Evolutionary conservation across 2,329 filamentous ascomycete genomes (phyloP), one percentile per base, ranked within the genome.

Genomic region (Blumeria graminis): DNA sequence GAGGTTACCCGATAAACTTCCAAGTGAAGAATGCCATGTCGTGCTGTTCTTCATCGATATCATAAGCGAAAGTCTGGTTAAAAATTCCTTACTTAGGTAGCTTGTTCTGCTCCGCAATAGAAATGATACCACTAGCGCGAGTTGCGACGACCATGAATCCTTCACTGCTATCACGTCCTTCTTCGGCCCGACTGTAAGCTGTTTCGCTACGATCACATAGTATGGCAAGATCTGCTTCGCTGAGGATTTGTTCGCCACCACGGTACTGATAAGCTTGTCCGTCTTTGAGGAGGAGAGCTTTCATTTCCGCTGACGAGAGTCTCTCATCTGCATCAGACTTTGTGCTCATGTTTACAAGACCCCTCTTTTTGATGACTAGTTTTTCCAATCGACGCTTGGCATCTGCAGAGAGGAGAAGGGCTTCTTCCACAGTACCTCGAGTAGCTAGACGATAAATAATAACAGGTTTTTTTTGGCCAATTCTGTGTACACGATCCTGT

Each of bases 371-470:
- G 64, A 98, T 98, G 6, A 98, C 87, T 0, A 98, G 74, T 66
- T 95, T 94, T 67, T 98, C 92, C 0, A 98, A 75, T 1, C 89
- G 77, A 0, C 92, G 82, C 69, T 98, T 98, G 0, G 85, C 86
- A 63, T 95, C 88, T 0, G 92, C 92, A 36, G 85, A 88, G 63
- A 88, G 77, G 0, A 96, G 77, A 0, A 96, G 74, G 6, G 81
- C 81, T 64, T 95, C 86, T 66, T 98, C 92, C 0, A 98, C 86
- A 0, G 92, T 96, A 8, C 84, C 86, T 63, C 89, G 88, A 0
- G 92, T 98, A 0, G 92, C 90, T 36, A 98, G 81, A 1, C 92
- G 83, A 68, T 93, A 98, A 0, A 98, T 84, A 18, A 98, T 80
- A 0, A 98, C 92, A 0, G 92, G 92, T 1, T 82, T 77, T 0